A percentile compares a stretch with the other conserved stretches of the same genome.
These are phyloP conservation scores for Pythium diclinum DNA, from an alignment of 352 stramenopile species.

Conservation along the genomic window DNA sequence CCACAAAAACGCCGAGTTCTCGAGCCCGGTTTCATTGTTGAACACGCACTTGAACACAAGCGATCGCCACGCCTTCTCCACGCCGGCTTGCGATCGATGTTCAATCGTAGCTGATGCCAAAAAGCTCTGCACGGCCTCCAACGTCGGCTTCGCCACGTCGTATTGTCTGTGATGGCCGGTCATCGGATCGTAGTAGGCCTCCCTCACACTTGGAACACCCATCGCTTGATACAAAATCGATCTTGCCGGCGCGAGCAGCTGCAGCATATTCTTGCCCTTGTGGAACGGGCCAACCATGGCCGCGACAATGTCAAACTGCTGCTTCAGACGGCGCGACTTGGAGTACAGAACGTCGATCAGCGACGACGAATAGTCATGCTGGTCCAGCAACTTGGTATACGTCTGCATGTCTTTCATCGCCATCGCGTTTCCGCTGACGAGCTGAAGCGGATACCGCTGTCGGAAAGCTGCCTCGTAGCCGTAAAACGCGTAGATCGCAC, in stretches of 20 bases:
- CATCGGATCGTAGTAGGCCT: constrained; percentile 25
- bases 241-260: constrained; percentile 38
- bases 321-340: constrained; percentile 39
- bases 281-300: constrained; percentile 9
- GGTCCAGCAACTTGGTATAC: constrained; percentile 62
- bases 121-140: constrained; percentile 32
- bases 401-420: constrained; percentile 41
- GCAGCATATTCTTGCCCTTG: constrained; percentile 35
- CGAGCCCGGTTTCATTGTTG: constrained; percentile 18
- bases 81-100: constrained; percentile 27
- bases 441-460: constrained; percentile 41
- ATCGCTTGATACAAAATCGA: constrained; percentile 55
- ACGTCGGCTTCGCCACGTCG: not conserved
- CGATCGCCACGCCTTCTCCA: constrained; percentile 43
- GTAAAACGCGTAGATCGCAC: constrained; percentile 82
- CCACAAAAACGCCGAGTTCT: constrained; percentile 33
- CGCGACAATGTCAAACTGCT: constrained; percentile 55
- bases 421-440: constrained; percentile 21
- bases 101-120: constrained; percentile 28
- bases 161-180: constrained; percentile 12
- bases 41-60: constrained; percentile 54
- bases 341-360: constrained; percentile 68
- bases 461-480: constrained; percentile 44
- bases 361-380: constrained; percentile 48
- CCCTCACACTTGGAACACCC: constrained; percentile 37